Evolutionary conservation across 2,329 filamentous ascomycete species (phyloP).

Genomic region (Coniochaeta sp.): DNA sequence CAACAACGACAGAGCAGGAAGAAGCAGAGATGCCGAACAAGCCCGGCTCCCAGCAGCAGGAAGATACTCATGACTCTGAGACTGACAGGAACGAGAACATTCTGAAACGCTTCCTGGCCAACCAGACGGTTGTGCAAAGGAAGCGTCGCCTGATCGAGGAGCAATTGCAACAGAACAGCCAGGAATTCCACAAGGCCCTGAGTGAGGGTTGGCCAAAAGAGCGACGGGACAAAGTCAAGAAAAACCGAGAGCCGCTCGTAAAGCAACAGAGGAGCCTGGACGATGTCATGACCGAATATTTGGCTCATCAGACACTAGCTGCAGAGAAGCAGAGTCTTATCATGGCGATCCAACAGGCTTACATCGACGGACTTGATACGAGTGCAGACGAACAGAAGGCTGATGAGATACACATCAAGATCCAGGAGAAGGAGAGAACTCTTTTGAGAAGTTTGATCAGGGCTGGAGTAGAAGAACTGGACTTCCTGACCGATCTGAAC

Average conservation of each 20-base stretch:
- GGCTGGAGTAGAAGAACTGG: slow-evolving; percentile 37
- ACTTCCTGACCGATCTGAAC: slow-evolving; percentile 25
- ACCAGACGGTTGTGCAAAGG: slow-evolving; percentile 23
- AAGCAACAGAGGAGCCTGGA: slow-evolving; percentile 38
- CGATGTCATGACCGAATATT: slow-evolving; percentile 30
- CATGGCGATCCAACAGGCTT: slow-evolving; percentile 39
- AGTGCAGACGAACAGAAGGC: slow-evolving; percentile 42
- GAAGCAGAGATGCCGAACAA: background rate
- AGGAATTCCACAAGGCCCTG: slow-evolving; percentile 39
- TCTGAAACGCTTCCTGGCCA: slow-evolving; percentile 25
- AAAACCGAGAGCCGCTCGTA: slow-evolving; percentile 39
- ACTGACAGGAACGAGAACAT: slow-evolving; percentile 23
- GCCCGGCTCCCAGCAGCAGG: background rate
- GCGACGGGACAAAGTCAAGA: slow-evolving; percentile 38
- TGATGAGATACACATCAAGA: slow-evolving; percentile 37
- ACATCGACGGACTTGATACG: slow-evolving; percentile 42
- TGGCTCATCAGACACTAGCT: slow-evolving; percentile 32
- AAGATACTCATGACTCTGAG: slow-evolving; percentile 17
- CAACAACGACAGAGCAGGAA: background rate
- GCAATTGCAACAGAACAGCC: slow-evolving; percentile 37
- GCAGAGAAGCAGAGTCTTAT: slow-evolving; percentile 38
- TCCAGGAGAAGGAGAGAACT: slow-evolving; percentile 34
- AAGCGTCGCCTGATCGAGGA: slow-evolving; percentile 31
- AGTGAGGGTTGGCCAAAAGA: slow-evolving; percentile 37
- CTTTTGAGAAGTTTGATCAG: slow-evolving; percentile 33